Base-by-base conservation (phyloP, 306 rosid genomes). In the Delonix regia region DNA sequence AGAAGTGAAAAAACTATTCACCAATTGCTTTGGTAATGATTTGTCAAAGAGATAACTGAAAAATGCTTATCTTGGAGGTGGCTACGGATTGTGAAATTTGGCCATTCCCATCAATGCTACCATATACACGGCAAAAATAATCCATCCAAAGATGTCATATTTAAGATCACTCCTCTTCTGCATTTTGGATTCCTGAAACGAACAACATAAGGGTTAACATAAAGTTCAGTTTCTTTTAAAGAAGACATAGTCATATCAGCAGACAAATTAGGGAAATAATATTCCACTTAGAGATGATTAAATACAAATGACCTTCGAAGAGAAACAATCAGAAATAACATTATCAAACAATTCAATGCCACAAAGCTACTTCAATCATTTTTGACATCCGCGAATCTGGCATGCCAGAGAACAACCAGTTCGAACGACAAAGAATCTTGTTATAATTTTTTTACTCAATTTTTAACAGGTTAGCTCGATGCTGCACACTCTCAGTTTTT, bases 61-160 rank as follows among this genome's bases (percentile, higher is more conserved):
- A 8, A n/a, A 34, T 71, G 83, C 72, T 89, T 82, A 91, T 83
- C 91, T 85, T 36, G 90, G 74, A 73, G 91, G 88, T 41, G 94
- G 89, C 0, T 90, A 87, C 51, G 90, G 91, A 83, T 87, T 15
- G 68, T 87, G 84, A 78, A 93, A 88, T 88, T 90, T 94, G 3
- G 89, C 89, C 89, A 91, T 84, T 75, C 89, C 91, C 45, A 92
- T 88, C 97, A 94, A 92, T 34, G 89, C 86, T 59, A 89, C 88
- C 45, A 92, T 80, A 71, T 93, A 91, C 69, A 86, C 85, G 15
- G 90, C 97, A 79, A 92, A 90, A 76, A 94, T 92, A 70, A 89
- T 36, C 98, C 98, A 94, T 83, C 97, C 98, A 60, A 81, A 78
- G 38, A 94, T 69, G 83, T 94, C 98, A 77, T 94, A 92, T 78